Conservation (phyloP, 2,329 filamentous ascomycete species). For the Calonectria pauciramosa region DNA sequence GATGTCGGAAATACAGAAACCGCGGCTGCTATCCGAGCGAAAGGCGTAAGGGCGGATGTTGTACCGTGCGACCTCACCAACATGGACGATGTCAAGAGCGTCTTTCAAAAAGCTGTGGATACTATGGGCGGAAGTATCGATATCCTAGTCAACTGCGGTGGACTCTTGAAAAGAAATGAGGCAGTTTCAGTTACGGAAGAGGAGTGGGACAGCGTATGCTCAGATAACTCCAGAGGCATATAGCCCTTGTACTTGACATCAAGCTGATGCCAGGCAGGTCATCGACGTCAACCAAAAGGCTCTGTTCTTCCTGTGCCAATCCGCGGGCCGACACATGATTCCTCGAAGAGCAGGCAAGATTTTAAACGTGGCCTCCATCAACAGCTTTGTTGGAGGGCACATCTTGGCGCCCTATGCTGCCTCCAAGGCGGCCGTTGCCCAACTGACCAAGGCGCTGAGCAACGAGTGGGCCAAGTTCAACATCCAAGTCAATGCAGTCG, state of each 20-base stretch:
- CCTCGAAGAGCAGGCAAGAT: slow-evolving; percentile 24
- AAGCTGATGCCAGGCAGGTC: not conserved
- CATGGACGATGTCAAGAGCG: slow-evolving; percentile 17
- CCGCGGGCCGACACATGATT: slow-evolving; percentile 24
- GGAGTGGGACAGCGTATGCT: slow-evolving; percentile 25
- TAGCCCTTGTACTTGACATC: too few relatives aligned
- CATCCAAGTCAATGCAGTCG: slow-evolving; percentile 32
- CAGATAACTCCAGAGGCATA: too few relatives aligned
- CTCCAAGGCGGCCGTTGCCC: slow-evolving; percentile 26
- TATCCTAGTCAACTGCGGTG: slow-evolving; percentile 29
- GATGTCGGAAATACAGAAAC: slow-evolving; percentile 12
- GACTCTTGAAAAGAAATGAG: slow-evolving; percentile 20
- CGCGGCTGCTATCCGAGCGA: slow-evolving; percentile 19
- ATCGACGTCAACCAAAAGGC: slow-evolving; percentile 26
- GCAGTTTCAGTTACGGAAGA: slow-evolving; percentile 1
- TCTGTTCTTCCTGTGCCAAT: slow-evolving; percentile 25
- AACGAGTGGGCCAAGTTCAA: slow-evolving; percentile 29
- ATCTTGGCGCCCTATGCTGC: slow-evolving; percentile 11
- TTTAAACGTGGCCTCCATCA: slow-evolving; percentile 24
- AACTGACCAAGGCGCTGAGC: slow-evolving; percentile 29
- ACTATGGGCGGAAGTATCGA: slow-evolving; percentile 25
- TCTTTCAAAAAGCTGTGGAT: slow-evolving; percentile 25
- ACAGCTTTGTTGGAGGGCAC: slow-evolving; percentile 22
- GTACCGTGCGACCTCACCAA: slow-evolving; percentile 19
- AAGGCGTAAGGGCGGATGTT: slow-evolving; percentile 6